A percentile compares a stretch with the other conserved stretches of the same genome.
These are phyloP conservation scores for Mycena venus DNA, from an alignment of 768 basidiomycete species.

Conservation along the genomic window DNA sequence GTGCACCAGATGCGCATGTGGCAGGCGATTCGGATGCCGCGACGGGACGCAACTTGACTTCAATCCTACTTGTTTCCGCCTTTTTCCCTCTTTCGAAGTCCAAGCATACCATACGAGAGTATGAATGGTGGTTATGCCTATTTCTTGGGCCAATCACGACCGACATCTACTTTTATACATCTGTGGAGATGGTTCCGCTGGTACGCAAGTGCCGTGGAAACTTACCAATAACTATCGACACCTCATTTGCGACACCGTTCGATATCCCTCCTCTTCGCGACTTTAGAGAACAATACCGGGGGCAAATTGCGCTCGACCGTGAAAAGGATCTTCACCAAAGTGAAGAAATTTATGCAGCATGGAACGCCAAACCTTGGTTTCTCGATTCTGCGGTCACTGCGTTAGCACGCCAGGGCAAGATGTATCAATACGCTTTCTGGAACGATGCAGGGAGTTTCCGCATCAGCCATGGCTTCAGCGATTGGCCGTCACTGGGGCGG, in stretches of 20 bases:
- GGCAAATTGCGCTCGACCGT: constrained; percentile 59
- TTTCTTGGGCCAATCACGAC: constrained; percentile 61
- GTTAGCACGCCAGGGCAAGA: constrained; percentile 35
- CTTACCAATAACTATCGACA: constrained; percentile 58
- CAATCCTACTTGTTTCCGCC: constrained; percentile 66
- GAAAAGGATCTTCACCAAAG: constrained; percentile 54
- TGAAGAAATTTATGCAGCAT: constrained; percentile 65
- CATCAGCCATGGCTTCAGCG: constrained; percentile 52
- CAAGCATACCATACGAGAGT: constrained; percentile 61
- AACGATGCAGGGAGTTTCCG: constrained; percentile 70
- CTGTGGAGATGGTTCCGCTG: constrained; percentile 51
- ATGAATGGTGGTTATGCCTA: constrained; percentile 55
- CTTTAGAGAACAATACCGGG: constrained; percentile 49
- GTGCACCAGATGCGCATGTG: not conserved
- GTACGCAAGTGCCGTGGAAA: constrained; percentile 45
- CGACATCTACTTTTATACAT: constrained; percentile 66
- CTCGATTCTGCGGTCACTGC: constrained; percentile 56
- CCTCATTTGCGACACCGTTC: constrained; percentile 59
- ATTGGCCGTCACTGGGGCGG: constrained; percentile 61
- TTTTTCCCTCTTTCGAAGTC: constrained; percentile 64
- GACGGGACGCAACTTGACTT: not conserved
- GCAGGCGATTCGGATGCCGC: not conserved
- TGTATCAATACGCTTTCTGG: constrained; percentile 71
- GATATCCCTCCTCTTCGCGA: constrained; percentile 59
- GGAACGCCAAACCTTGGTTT: constrained; percentile 68